Percentiles rank a stretch among this genome's conserved stretches.
These are phyloP conservation scores for Coemansia guatemalensis DNA, from an alignment of 192 early-diverging fungal genomes.

Conservation along the genomic window DNA sequence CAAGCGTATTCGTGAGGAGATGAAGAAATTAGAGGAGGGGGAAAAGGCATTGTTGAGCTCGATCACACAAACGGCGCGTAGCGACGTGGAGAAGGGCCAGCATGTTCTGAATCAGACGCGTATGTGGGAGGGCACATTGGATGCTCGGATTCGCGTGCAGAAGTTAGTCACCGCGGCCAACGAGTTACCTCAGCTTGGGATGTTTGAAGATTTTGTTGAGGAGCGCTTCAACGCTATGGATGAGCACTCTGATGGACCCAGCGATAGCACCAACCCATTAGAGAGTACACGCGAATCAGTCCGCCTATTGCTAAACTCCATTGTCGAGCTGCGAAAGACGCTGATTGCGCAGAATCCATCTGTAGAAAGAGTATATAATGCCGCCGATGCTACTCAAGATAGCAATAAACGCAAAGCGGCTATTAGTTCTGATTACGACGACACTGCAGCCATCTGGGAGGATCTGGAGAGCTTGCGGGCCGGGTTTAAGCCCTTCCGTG, in stretches of 20 bases:
- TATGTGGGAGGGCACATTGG: slow-evolving; percentile 81
- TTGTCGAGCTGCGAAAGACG: slow-evolving; percentile 28
- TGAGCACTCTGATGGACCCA: not conserved
- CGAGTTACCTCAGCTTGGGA: slow-evolving; percentile 64
- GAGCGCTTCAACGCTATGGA: not conserved
- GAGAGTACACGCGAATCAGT: slow-evolving; percentile 24
- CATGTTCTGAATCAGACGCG: slow-evolving; percentile 86
- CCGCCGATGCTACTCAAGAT: not conserved
- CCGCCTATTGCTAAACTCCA: slow-evolving; percentile 22
- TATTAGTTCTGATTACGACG: slow-evolving; percentile 1
- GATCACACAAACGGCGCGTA: slow-evolving; percentile 70
- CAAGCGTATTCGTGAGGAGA: slow-evolving; percentile 54
- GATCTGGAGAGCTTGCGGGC: slow-evolving; percentile 28
- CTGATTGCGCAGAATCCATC: slow-evolving; percentile 33
- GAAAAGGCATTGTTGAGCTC: slow-evolving; percentile 81
- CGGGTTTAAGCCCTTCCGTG: slow-evolving; percentile 74
- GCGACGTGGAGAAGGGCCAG: slow-evolving; percentile 88
- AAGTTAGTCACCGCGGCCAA: slow-evolving; percentile 74
- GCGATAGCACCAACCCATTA: slow-evolving; percentile 7
- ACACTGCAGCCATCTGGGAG: slow-evolving; percentile 16
- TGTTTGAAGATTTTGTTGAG: slow-evolving; percentile 20
- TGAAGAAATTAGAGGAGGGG: slow-evolving; percentile 75
- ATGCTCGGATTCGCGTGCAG: slow-evolving; percentile 86
- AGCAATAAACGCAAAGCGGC: slow-evolving; percentile 24
- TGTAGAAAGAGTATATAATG: slow-evolving; percentile 13